A percentile compares a stretch with the other conserved stretches of the same genome.
Conservation (phyloP, 345 rosid genomes). For the Populus davidiana region DNA sequence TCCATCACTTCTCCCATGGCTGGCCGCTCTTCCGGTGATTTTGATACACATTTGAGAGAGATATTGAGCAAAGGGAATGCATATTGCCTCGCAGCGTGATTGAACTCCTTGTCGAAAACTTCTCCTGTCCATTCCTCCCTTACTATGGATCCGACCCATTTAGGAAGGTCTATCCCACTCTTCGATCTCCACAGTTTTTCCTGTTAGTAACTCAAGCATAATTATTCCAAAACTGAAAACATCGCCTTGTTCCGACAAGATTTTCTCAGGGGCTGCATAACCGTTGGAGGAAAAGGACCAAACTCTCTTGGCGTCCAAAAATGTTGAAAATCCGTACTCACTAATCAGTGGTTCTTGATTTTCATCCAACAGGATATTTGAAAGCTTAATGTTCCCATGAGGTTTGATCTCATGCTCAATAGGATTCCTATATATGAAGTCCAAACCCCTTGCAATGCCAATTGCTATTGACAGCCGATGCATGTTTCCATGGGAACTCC, state of each 20-base stretch:
- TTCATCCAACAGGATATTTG: slow-evolving; percentile 47
- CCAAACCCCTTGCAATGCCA: slow-evolving; percentile 53
- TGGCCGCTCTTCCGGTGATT: slow-evolving; percentile 41
- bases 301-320: slow-evolving; percentile 28
- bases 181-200: slow-evolving; percentile 43
- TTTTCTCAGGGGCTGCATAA: slow-evolving; percentile 46
- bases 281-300: slow-evolving; percentile 25
- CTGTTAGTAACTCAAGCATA: slow-evolving; percentile 50
- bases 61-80: slow-evolving; percentile 57
- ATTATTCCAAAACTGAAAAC: slow-evolving; percentile 53
- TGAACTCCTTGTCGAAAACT: slow-evolving; percentile 57
- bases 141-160: slow-evolving; percentile 64
- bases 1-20: slow-evolving; percentile 37
- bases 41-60: slow-evolving; percentile 47
- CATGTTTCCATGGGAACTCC: slow-evolving; percentile 50
- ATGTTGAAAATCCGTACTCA: slow-evolving; percentile 41
- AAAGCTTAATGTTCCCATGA: slow-evolving; percentile 64
- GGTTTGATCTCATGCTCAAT: slow-evolving; percentile 26
- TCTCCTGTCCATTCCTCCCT: slow-evolving; percentile 78
- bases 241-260: slow-evolving; percentile 44
- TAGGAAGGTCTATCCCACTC: slow-evolving; percentile 52
- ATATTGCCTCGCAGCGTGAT: slow-evolving; percentile 38
- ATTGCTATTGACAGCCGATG: slow-evolving; percentile 41
- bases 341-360: slow-evolving; percentile 45
- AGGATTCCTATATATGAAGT: slow-evolving; percentile 42